Evolutionary conservation across 75 land plant species (phyloP).

Genomic region (Pseudotsuga menziesii): DNA sequence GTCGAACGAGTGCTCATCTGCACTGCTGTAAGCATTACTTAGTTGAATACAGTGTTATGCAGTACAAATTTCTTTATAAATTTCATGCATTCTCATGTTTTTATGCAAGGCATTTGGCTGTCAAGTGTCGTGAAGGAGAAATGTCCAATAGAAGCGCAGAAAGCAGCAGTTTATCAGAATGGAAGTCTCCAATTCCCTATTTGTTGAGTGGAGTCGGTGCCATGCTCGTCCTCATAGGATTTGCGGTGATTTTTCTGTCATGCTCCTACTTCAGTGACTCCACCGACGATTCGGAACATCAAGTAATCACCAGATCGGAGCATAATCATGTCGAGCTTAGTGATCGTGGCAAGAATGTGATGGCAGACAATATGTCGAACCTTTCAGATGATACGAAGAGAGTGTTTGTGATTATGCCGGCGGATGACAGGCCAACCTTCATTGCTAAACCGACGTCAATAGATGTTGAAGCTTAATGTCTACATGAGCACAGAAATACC

Average conservation of each 20-base stretch:
- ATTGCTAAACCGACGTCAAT: background rate
- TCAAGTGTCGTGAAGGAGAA: no score
- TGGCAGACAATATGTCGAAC: background rate
- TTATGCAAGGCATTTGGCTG: no score
- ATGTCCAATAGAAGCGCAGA: background rate
- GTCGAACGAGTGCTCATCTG: no score
- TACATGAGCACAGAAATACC: no score
- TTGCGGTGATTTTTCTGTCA: conserved; percentile 3
- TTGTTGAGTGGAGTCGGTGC: conserved; percentile 9
- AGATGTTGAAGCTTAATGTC: background rate
- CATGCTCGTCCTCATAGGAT: conserved; percentile 8
- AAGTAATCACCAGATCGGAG: no score
- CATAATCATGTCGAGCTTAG: no score
- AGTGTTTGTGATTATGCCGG: conserved; percentile 16
- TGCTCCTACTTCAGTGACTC: conserved; percentile 4
- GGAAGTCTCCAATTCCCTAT: conserved; percentile 14
- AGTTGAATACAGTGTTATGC: no score
- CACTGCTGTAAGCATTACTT: no score
- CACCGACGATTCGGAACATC: no score
- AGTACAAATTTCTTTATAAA: no score
- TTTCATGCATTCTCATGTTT: no score
- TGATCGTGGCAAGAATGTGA: background rate
- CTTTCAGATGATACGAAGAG: background rate
- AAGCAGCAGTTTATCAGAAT: background rate
- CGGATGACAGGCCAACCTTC: conserved; percentile 11